Evolutionary conservation across 305 asterid genomes (phyloP), one percentile per base, ranked within the genome.

Genomic region (Plantago coronopus): DNA sequence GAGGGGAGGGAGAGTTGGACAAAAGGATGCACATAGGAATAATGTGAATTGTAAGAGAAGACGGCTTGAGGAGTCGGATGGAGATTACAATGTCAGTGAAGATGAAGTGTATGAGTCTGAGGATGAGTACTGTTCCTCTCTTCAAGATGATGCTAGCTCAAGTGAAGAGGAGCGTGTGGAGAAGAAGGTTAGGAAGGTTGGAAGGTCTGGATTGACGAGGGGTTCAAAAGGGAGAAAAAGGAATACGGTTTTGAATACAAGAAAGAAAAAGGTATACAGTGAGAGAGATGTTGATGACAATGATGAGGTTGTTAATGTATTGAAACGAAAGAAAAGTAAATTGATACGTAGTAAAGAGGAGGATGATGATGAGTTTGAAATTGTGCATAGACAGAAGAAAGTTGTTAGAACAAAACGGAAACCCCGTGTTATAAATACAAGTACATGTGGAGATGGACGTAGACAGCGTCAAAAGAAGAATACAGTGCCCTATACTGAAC

Each of bases 1-100:
- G 18, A 85, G 72, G 78, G 81, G 83, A 66, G 65, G 83, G 65
- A 78, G 67, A 64, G 71, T 70, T 61, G 83, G 77, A 34, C 53
- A 43, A 62, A 79, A 69, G 69, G 78, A 72, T 63, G 72, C 64
- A 64, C 61, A 72, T 17, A 73, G 79, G 79, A 74, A 70, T 70
- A 79, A 72, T 71, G 78, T 72, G 37, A 68, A 66, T 63, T 54
- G 68, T 47, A 71, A 61, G 62, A 77, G 60, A 48, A 58, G 27
- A 43, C 72, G 71, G 57, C 83, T 86, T 1, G 97, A 89, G 75
- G 89, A 81, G 54, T 89, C 95, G 0, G 97, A 89, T 62, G 96
- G 86, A 82, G 97, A 89, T 76, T 89, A 85, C 70, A 73, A 61
- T 54, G 78, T 83, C 61, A 85, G 72, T 68, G 88, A 83, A 50